Conservation (phyloP, 108 stramenopile genomes). For the Cylindrotheca fusiformis region DNA sequence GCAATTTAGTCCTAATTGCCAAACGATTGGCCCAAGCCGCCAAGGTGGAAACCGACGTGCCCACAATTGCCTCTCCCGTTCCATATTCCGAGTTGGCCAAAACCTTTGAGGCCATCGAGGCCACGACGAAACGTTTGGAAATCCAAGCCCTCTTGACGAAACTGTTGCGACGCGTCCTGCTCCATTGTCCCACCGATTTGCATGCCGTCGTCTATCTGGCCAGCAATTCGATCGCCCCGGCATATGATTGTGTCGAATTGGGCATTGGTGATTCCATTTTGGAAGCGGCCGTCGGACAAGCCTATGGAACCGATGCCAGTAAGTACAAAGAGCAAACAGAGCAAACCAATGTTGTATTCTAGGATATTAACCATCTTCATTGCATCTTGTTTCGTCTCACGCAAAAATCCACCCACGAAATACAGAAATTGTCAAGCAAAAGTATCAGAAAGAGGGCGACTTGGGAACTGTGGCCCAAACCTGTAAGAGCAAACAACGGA, state of each 20-base stretch:
- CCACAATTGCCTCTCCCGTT: constrained; percentile 14
- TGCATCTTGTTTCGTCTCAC: too few species aligned
- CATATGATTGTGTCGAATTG: constrained; percentile 93
- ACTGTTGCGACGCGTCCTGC: constrained; percentile 53
- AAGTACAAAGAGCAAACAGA: constrained; percentile 1
- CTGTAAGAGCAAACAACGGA: constrained; percentile 83
- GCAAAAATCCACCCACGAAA: too few species aligned
- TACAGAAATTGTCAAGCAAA: constrained; percentile 65
- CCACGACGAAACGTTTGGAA: constrained; percentile 74
- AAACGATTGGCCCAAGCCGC: constrained; percentile 21
- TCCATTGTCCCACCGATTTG: constrained; percentile 56
- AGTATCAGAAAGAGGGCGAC: constrained; percentile 88
- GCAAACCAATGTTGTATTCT: background rate
- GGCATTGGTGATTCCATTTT: constrained; percentile 97
- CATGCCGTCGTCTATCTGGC: constrained; percentile 81
- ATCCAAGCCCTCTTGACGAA: constrained; percentile 82
- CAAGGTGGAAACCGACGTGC: constrained; percentile 13
- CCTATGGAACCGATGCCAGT: constrained; percentile 66
- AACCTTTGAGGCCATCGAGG: constrained; percentile 77
- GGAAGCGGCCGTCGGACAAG: constrained; percentile 91
- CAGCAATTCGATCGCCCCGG: constrained; percentile 89
- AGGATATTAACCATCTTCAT: too few species aligned
- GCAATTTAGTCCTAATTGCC: background rate
- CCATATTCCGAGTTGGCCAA: constrained; percentile 72
- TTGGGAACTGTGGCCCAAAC: constrained; percentile 90